phyloP scores from a whole-genome alignment of 306 rosid genomes.

The Vicia faba region DNA sequence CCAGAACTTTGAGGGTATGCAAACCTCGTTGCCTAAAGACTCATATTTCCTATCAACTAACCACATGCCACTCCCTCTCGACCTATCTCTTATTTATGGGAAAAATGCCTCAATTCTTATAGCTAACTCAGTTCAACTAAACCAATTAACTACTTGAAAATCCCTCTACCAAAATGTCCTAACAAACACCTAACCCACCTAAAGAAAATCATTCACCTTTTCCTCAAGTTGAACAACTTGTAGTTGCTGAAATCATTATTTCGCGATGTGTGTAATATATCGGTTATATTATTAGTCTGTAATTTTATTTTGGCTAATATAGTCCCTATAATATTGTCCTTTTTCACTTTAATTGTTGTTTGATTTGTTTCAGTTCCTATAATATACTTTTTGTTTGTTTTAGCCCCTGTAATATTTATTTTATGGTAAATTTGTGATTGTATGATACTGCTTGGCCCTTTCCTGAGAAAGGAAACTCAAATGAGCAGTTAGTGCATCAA shows the following conservation, averaged over 20 bases:
- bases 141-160: background rate
- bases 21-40: conserved; percentile 5
- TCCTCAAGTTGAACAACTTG: background rate
- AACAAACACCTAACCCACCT: background rate
- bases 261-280: background rate
- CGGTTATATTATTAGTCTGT: background rate
- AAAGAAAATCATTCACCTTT: background rate
- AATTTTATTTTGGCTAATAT: too few species aligned
- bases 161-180: background rate
- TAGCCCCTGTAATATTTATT: too few species aligned
- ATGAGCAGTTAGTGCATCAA: too few species aligned
- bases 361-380: too few species aligned
- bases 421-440: too few species aligned
- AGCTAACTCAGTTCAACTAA: background rate
- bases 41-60: background rate
- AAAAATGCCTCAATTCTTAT: background rate
- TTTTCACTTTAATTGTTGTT: background rate
- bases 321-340: background rate
- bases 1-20: background rate
- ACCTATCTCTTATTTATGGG: background rate
- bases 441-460: too few species aligned
- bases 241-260: background rate
- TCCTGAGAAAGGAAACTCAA: too few species aligned
- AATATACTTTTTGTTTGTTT: too few species aligned
- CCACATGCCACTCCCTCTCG: background rate